Percentiles rank a stretch among this genome's conserved stretches.
Evolutionary conservation across 768 basidiomycete species (phyloP).

Genomic region (Tulasnella sp.): DNA sequence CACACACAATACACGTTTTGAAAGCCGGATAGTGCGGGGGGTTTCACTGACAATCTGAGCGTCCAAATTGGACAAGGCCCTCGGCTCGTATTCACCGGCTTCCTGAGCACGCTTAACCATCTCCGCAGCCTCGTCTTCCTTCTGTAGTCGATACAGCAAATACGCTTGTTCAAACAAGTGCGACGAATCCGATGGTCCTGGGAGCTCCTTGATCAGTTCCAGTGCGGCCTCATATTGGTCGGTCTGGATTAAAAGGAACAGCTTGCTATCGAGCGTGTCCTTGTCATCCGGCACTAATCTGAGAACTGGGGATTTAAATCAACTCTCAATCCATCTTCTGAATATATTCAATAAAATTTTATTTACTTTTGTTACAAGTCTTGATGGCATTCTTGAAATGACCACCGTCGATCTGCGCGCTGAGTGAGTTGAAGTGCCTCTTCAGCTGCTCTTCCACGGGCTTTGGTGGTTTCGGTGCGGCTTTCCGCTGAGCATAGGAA

Average conservation of each 20-base stretch:
- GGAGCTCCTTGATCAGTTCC: slow-evolving; percentile 52
- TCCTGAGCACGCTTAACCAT: slow-evolving; percentile 52
- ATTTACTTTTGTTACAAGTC: slow-evolving; percentile 87
- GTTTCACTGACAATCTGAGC: slow-evolving; percentile 77
- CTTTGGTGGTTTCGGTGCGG: slow-evolving; percentile 38
- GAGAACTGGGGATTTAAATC: slow-evolving; percentile 57
- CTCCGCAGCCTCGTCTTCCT: slow-evolving; percentile 65
- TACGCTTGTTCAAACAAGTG: slow-evolving; percentile 76
- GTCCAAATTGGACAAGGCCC: slow-evolving; percentile 77
- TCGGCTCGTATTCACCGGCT: slow-evolving; percentile 45
- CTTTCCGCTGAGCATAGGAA: background rate
- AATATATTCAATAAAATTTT: slow-evolving; percentile 41
- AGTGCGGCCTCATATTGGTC: slow-evolving; percentile 79
- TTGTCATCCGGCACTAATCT: slow-evolving; percentile 63
- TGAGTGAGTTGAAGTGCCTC: slow-evolving; percentile 74
- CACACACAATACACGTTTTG: slow-evolving; percentile 1
- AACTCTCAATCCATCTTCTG: too few species aligned
- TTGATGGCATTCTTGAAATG: slow-evolving; percentile 83
- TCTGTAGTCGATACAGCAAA: slow-evolving; percentile 80
- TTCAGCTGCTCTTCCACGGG: slow-evolving; percentile 50
- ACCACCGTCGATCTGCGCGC: slow-evolving; percentile 88
- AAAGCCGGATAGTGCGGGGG: slow-evolving; percentile 13
- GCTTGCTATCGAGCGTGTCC: slow-evolving; percentile 80
- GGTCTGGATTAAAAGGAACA: slow-evolving; percentile 86
- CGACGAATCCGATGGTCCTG: slow-evolving; percentile 20